Conservation (phyloP, 345 rosid genomes). For the Eutrema heterophyllum region DNA sequence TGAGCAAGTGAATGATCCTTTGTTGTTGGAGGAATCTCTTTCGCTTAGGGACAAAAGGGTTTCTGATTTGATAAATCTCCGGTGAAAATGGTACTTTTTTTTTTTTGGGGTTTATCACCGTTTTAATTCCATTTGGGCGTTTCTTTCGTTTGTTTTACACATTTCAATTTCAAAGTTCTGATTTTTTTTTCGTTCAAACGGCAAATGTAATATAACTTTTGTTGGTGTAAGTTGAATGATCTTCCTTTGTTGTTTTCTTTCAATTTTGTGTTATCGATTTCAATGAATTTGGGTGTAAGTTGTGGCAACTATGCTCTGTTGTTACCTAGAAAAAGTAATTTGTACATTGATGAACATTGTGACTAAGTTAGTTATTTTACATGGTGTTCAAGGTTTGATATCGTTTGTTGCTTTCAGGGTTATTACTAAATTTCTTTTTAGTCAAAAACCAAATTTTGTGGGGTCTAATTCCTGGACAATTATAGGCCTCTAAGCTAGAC, state of each 20-base stretch:
- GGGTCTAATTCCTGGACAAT: constrained; percentile 12
- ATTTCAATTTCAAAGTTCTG: constrained; percentile 14
- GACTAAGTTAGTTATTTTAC: too few relatives aligned
- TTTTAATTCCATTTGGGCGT: background rate
- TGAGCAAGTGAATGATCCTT: constrained; percentile 35
- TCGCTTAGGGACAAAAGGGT: constrained; percentile 42
- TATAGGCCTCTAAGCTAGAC: background rate
- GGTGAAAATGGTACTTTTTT: constrained; percentile 20
- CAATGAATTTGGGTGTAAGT: background rate
- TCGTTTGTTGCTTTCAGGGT: background rate
- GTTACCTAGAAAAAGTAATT: background rate
- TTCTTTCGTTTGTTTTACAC: background rate
- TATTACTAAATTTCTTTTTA: background rate
- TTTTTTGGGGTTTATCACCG: background rate
- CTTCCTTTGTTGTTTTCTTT: background rate
- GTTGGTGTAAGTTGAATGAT: background rate
- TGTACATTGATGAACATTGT: constrained; percentile 6
- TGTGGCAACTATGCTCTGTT: background rate
- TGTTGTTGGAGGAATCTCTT: too few relatives aligned
- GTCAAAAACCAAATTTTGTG: background rate
- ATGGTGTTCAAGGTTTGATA: background rate
- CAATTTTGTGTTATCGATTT: background rate
- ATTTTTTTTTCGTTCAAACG: background rate
- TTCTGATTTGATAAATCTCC: constrained; percentile 19
- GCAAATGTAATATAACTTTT: background rate